A percentile compares a stretch with the other conserved stretches of the same genome.
phyloP scores from a whole-genome alignment of 2,329 filamentous ascomycete species.

The Sphaerulina vaccinii region DNA sequence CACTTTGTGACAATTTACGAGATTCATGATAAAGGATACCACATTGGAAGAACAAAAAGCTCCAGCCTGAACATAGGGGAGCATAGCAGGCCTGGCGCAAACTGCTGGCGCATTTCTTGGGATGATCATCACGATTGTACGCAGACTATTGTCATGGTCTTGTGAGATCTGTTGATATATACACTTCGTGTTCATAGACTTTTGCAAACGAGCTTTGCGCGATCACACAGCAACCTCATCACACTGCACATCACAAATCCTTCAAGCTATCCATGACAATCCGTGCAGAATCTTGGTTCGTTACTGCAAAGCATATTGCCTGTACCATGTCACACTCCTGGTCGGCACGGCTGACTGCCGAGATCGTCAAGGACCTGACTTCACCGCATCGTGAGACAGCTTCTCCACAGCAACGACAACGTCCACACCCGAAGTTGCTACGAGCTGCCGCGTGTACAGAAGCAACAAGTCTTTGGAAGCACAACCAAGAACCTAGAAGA shows the following conservation, averaged over 20 bases:
- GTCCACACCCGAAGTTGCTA: no score
- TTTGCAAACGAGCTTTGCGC: neutral
- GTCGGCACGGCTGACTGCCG: neutral
- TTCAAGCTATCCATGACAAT: neutral
- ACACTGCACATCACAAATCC: neutral
- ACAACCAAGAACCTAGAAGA: no score
- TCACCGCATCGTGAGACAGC: neutral
- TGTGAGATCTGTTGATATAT: constrained; percentile 9
- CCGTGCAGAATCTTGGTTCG: neutral
- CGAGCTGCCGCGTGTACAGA: no score
- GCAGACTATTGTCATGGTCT: neutral
- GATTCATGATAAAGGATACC: neutral
- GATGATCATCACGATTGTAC: constrained; percentile 1
- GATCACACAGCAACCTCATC: neutral
- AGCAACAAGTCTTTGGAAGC: no score
- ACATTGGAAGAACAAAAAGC: neutral
- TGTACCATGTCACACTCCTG: neutral
- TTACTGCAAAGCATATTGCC: neutral
- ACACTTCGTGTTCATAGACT: constrained; percentile 14
- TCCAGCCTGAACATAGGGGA: neutral
- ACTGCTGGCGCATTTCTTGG: neutral
- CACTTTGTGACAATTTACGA: constrained; percentile 3
- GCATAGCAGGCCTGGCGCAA: constrained; percentile 1
- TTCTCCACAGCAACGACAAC: neutral
- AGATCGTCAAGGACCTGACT: neutral